A percentile compares a stretch with the other conserved stretches of the same genome.
Evolutionary conservation across 805 yeast species (phyloP).

Genomic region (Starmerella ratchasimensis): DNA sequence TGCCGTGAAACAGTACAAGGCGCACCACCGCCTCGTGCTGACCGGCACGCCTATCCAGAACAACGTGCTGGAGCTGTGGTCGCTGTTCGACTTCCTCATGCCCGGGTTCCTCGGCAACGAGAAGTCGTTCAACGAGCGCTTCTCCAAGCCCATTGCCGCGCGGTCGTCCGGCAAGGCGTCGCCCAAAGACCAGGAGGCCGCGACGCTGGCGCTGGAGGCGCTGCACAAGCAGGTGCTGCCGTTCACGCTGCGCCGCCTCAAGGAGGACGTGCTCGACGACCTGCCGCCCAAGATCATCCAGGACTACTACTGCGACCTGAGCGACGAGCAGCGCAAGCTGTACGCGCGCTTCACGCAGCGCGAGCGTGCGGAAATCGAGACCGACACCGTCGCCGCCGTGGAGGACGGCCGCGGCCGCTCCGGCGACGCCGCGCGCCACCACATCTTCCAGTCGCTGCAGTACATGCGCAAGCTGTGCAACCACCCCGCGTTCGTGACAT

Average conservation of each 20-base stretch:
- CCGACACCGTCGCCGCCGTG: slow-evolving; percentile 6
- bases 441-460: slow-evolving; percentile 92
- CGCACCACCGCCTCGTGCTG: slow-evolving; percentile 79
- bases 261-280: slow-evolving; percentile 90
- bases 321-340: slow-evolving; percentile 74
- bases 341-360: slow-evolving; percentile 81
- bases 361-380: slow-evolving; percentile 52
- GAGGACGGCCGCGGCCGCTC: slow-evolving; percentile 19
- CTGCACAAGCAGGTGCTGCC: slow-evolving; percentile 94
- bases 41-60: slow-evolving; percentile 98
- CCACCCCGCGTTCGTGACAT: slow-evolving; percentile 83
- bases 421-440: slow-evolving; percentile 50
- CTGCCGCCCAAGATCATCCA: slow-evolving; percentile 97
- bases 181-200: slow-evolving; percentile 90
- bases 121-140: slow-evolving; percentile 81
- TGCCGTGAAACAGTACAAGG: slow-evolving; percentile 67
- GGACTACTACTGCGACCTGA: slow-evolving; percentile 92
- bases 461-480: slow-evolving; percentile 95
- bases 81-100: slow-evolving; percentile 92
- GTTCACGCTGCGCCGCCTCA: slow-evolving; percentile 85
- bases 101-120: slow-evolving; percentile 97
- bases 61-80: slow-evolving; percentile 93
- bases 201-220: slow-evolving; percentile 90
- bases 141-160: slow-evolving; percentile 96
- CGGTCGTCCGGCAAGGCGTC: slow-evolving; percentile 72